Conservation (phyloP, 257 asterid genomes). For the Vinca minor region DNA sequence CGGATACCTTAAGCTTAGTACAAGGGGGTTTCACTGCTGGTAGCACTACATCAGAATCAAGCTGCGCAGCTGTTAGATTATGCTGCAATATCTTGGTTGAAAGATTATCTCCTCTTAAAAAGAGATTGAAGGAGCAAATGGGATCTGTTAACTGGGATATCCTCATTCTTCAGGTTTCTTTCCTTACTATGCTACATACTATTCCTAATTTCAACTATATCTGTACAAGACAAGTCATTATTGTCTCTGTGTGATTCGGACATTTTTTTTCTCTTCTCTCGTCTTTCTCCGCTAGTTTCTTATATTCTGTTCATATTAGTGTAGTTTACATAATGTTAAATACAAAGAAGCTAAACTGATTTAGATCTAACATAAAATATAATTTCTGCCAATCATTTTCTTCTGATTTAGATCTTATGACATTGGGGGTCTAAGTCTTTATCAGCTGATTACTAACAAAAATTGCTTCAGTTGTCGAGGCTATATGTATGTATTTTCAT, state of each 20-base stretch:
- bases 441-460: neutral
- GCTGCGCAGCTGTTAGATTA: constrained; percentile 63
- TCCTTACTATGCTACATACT: neutral
- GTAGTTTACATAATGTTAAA: neutral
- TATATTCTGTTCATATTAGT: neutral
- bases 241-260: neutral
- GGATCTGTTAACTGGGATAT: constrained; percentile 48
- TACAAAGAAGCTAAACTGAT: neutral
- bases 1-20: constrained; percentile 60
- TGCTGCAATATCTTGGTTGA: constrained; percentile 62
- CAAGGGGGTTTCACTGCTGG: constrained; percentile 67
- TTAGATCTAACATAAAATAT: neutral
- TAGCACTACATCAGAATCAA: constrained; percentile 76
- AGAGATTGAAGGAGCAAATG: constrained; percentile 39
- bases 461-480: neutral
- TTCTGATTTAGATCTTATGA: neutral
- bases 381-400: neutral
- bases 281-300: neutral
- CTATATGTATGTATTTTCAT: neutral
- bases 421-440: neutral
- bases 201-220: neutral
- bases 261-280: neutral
- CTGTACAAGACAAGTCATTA: neutral
- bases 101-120: constrained; percentile 38
- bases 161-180: constrained; percentile 47